These are phyloP conservation scores for Monosporascus sp. DNA, from an alignment of 2,329 filamentous ascomycete genomes.

Conservation along the genomic window DNA sequence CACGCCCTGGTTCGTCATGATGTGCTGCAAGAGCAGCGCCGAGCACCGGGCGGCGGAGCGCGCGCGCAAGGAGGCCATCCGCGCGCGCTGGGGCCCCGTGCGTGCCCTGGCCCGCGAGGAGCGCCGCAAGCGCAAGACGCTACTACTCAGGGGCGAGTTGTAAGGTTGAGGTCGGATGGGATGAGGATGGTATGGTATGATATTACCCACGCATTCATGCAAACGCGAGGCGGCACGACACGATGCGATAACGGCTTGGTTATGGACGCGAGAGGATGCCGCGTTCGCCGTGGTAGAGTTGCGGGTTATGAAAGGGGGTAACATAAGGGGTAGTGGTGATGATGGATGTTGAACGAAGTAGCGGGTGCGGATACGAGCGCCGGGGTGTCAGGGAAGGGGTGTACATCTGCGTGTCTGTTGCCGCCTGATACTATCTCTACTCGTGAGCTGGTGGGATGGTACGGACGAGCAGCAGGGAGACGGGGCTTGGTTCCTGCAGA, in stretches of 20 bases:
- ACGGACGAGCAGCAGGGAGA: too few species aligned
- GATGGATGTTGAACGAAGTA: not conserved
- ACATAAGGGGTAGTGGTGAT: not conserved
- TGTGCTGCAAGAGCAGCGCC: conserved; percentile 45
- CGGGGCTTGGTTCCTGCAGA: too few species aligned
- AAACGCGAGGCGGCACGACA: too few species aligned
- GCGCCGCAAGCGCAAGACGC: conserved; percentile 43
- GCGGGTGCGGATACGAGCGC: not conserved
- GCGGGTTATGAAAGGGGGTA: not conserved
- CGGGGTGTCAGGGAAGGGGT: not conserved
- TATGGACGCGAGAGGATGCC: too few species aligned
- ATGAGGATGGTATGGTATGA: too few species aligned
- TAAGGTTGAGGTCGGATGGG: conserved; percentile 19
- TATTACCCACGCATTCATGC: too few species aligned
- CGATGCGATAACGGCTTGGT: too few species aligned
- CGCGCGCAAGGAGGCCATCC: conserved; percentile 40
- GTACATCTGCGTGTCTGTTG: not conserved
- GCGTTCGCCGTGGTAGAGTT: too few species aligned
- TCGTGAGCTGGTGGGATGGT: too few species aligned
- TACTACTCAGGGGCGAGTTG: conserved; percentile 48
- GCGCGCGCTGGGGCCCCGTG: conserved; percentile 53
- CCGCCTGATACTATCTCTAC: too few species aligned
- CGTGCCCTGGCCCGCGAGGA: conserved; percentile 51
- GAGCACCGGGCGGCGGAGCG: conserved; percentile 43
- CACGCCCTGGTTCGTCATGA: conserved; percentile 51